Base-by-base conservation (phyloP, 257 asterid genomes). In the Lavandula angustifolia region DNA sequence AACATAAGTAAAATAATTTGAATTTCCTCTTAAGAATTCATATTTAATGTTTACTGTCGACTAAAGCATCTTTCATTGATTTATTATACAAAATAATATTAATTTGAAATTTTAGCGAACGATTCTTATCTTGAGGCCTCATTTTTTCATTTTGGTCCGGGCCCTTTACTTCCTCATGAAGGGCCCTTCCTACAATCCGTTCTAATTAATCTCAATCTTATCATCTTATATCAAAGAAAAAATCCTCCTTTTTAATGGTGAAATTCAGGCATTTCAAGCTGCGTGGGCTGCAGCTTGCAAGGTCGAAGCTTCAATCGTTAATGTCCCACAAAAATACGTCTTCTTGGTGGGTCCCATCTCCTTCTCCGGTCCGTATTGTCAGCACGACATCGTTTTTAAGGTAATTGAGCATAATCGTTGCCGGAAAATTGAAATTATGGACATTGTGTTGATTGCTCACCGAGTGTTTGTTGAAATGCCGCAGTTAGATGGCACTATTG, bases 251-350 rank as follows among this genome's bases (percentile, higher is more conserved):
- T 69, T 34, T 9, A 38, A 67, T 31, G 63, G 44, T 42, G 69
- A 18, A 68, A 38, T 63, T 56, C 82, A 91, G 98, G 98, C 98
- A 76, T 91, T 91, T 60, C 77, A 86, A 66, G 88, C 86, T 68
- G 94, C 94, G 34, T 91, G 98, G 98, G 91, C 91, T 18, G 75
- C 82, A 27, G 98, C 96, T 74, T 91, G 98, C 59, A 83, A 91
- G 47, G 76, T 79, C 40, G 87, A 89, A 69, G 95, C 96, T 50
- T 83, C 96, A 1, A 73, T 66, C 32, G 47, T 92, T n/a, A 51
- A 80, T 38, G 87, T 87, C 54, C 98, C 98, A 13, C 74, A 88
- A 64, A 29, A 77, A 13, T 71, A 79, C 31, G 70, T 65, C 17
- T 92, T 92, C 76, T 85, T 89, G 6, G 96, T 92, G 49, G 92